Evolutionary conservation across 129 eudicot genomes (phyloP), one percentile per base, ranked within the genome.

Genomic region (Flaveria linearis): DNA sequence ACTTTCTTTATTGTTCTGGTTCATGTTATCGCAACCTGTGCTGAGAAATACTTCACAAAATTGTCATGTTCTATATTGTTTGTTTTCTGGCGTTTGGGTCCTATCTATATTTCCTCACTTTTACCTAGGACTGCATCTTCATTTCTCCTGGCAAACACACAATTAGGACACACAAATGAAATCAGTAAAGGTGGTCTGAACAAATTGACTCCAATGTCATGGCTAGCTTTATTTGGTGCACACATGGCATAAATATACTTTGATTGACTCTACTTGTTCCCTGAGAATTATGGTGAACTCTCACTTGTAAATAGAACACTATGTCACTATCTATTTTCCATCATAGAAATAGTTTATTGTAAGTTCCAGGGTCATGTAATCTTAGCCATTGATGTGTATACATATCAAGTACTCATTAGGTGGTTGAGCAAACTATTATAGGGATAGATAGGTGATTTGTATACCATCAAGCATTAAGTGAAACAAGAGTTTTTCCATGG

Each of bases 51-150:
- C 55, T 71, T 61, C 16, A n/a, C 46, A 69, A 43, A 26, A 7
- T 12, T n/a, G 0, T 39, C 9, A 26, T 52, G 47, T 51, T 76
- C 20, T 9, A 9, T 53, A 53, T 20, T 9, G 1, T 2, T 57
- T 20, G 64, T 57, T 57, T 52, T 57, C 16, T 10, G 17, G 14
- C 23, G 0, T 57, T 15, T 10, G 17, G 13, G 64, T 25, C 43
- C 42, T 52, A 23, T 66, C 45, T 76, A 36, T 53, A 52, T 70
- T 70, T 49, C 18, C 72, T 22, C 9, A 76, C 55, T 17, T 33
- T 47, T 61, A 33, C 55, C 28, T 9, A 20, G 28, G 72, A 60
- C 39, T 1, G 0, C 53, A 57, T 46, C 49, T 67, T 43, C n/a
- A 47, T 57, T 26, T 42, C 22, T 77, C 4, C 10, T 25, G 55